Conservation (phyloP, 2,329 filamentous ascomycete genomes). For the Penicillium sp. region DNA sequence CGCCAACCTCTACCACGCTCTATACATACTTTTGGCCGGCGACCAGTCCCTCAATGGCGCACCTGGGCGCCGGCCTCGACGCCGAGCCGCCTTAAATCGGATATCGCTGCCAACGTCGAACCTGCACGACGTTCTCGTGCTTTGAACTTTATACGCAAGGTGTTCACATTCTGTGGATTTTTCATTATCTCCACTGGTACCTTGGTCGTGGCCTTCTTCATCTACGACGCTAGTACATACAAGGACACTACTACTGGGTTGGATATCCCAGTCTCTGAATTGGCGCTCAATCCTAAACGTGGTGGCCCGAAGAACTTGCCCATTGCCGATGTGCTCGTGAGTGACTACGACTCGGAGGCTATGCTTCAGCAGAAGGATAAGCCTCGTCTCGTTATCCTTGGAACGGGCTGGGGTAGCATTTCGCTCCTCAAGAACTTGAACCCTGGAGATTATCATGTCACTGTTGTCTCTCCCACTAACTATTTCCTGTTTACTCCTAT, state of each 20-base stretch:
- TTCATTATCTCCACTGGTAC: slow-evolving; percentile 67
- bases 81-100: slow-evolving; percentile 34
- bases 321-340: slow-evolving; percentile 80
- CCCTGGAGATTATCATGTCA: slow-evolving; percentile 90
- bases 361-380: slow-evolving; percentile 75
- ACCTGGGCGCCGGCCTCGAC: slow-evolving; percentile 21
- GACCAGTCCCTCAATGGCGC: slow-evolving; percentile 21
- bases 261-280: slow-evolving; percentile 78
- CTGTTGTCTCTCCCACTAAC: slow-evolving; percentile 88
- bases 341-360: slow-evolving; percentile 75
- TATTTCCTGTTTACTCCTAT: slow-evolving; percentile 99
- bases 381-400: slow-evolving; percentile 85
- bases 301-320: slow-evolving; percentile 95
- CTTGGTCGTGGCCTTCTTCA: slow-evolving; percentile 76
- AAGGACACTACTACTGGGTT: slow-evolving; percentile 61
- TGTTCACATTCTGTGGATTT: slow-evolving; percentile 69
- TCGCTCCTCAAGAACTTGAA: slow-evolving; percentile 86
- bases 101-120: slow-evolving; percentile 25
- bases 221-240: slow-evolving; percentile 93
- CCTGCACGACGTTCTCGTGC: slow-evolving; percentile 30
- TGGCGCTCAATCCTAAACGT: slow-evolving; percentile 72
- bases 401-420: slow-evolving; percentile 92
- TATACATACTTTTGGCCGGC: slow-evolving; percentile 24
- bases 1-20: slow-evolving; percentile 18
- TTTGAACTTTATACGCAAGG: slow-evolving; percentile 60